Base-by-base conservation (phyloP, 768 basidiomycete species). In the Boletus reticulatus region DNA sequence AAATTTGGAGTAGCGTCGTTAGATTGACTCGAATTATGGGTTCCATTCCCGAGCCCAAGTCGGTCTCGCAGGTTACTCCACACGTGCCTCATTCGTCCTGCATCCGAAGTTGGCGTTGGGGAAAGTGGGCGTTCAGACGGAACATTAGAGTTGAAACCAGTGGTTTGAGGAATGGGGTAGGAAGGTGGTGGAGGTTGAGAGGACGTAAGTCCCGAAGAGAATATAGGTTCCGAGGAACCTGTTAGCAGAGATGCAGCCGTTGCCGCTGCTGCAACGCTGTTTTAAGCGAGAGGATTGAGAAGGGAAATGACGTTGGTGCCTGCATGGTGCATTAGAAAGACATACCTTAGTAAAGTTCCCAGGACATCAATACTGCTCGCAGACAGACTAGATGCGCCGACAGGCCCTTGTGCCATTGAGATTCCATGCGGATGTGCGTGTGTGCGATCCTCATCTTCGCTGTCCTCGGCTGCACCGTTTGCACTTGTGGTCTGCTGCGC, bases 261-360 rank as follows among this genome's bases (percentile, higher is more conserved):
- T n/a, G 92, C 92, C 11, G 92, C 89, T n/a, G 92, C 90, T 4
- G 92, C 92, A 32, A 93, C 92, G 62, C 92, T 89, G 58, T 47
- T 67, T 19, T 17, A 38, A n/a, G 32, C 19, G 17, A 11, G 47
- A 9, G 51, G 48, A n/a, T 31, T 39, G 39, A 49, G 41, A 45
- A 22, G 43, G 10, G 42, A 32, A 12, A 48, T 31, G 27, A 24
- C 16, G 36, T 53, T 13, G 20, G 46, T 46, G 22, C 41, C 12
- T 16, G 20, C 32, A 13, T 47, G 31, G n/a, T 27, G 29, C n/a
- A 27, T 24, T 37, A 36, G 43, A 48, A 42, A 46, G 24, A 57
- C 80, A 46, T 64, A 89, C 89, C 89, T 92, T 32, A 92, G 75
- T 16, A 92, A 70, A n/a, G 89, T 91, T 22, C 89, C 90, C 29